A percentile compares a stretch with the other conserved stretches of the same genome.
These are phyloP conservation scores for Candida hispaniensis DNA, from an alignment of 805 yeast species.

Conservation along the genomic window DNA sequence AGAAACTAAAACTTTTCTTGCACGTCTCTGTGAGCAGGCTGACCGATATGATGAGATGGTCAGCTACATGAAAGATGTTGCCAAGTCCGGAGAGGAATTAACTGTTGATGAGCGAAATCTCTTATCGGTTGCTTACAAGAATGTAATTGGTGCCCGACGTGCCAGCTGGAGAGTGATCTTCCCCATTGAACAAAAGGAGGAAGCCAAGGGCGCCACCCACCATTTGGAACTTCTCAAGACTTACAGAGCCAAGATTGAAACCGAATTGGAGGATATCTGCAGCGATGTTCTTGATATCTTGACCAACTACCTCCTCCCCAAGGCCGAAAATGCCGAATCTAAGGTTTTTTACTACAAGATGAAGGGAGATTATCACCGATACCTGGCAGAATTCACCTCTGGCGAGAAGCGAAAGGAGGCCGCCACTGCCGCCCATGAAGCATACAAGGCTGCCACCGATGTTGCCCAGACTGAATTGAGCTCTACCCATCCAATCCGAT, in stretches of 20 bases:
- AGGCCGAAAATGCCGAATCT: conserved; percentile 94
- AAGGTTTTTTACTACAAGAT: conserved; percentile 97
- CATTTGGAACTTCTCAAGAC: conserved; percentile 86
- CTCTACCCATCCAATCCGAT: conserved; percentile 97
- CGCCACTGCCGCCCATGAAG: conserved; percentile 84
- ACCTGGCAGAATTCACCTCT: conserved; percentile 91
- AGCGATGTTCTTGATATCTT: conserved; percentile 85
- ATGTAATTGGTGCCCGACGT: conserved; percentile 98
- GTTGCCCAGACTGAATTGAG: conserved; percentile 95
- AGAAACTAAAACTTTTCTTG: conserved; percentile 92
- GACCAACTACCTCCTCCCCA: conserved; percentile 80
- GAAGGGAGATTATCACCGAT: conserved; percentile 99
- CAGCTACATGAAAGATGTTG: conserved; percentile 95
- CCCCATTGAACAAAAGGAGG: conserved; percentile 96
- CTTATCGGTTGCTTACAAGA: conserved; percentile 94
- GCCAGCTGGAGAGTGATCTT: conserved; percentile 99
- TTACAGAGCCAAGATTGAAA: conserved; percentile 89
- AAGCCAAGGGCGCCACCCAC: conserved; percentile 83
- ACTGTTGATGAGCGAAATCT: conserved; percentile 97
- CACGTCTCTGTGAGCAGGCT: conserved; percentile 98
- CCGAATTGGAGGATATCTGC: conserved; percentile 84
- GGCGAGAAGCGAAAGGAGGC: conserved; percentile 87
- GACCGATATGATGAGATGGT: conserved; percentile 99
- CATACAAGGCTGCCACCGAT: conserved; percentile 91
- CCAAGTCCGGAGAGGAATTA: conserved; percentile 88